Evolutionary conservation across 371 early-diverging fungal genomes (phyloP).

Genomic region (Mucor circinelloides): DNA sequence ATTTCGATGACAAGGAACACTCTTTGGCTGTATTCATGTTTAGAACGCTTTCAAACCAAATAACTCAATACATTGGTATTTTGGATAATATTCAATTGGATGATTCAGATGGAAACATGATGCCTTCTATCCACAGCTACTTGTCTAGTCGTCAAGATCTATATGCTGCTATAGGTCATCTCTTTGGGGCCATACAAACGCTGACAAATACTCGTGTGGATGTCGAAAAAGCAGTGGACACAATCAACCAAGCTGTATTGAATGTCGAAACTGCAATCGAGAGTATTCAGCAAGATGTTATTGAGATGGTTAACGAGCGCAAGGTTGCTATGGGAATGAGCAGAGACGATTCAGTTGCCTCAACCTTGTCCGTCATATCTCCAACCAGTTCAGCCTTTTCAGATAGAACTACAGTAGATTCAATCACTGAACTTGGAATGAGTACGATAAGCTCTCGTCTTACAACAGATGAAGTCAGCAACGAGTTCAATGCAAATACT

Average conservation of each 20-base stretch:
- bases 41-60: constrained; percentile 38
- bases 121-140: constrained; percentile 36
- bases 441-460: neutral
- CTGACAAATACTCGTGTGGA: constrained; percentile 31
- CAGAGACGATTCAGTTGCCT: constrained; percentile 3
- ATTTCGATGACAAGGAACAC: constrained; percentile 5
- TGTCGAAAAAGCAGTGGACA: constrained; percentile 19
- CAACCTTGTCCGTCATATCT: neutral
- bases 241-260: constrained; percentile 5
- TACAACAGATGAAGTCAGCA: neutral
- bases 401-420: neutral
- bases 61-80: constrained; percentile 36
- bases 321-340: constrained; percentile 9
- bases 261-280: constrained; percentile 16
- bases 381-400: neutral
- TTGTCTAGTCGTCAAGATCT: constrained; percentile 61
- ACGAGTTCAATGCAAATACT: neutral
- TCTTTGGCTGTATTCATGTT: constrained; percentile 41
- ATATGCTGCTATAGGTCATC: constrained; percentile 64
- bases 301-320: constrained; percentile 25
- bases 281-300: constrained; percentile 17
- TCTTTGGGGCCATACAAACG: constrained; percentile 63
- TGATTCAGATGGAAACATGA: constrained; percentile 21
- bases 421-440: neutral
- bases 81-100: constrained; percentile 35